Percentiles rank a stretch among this genome's conserved stretches.
Conservation (phyloP, 495 filamentous ascomycete species). For the Neurospora africana region DNA sequence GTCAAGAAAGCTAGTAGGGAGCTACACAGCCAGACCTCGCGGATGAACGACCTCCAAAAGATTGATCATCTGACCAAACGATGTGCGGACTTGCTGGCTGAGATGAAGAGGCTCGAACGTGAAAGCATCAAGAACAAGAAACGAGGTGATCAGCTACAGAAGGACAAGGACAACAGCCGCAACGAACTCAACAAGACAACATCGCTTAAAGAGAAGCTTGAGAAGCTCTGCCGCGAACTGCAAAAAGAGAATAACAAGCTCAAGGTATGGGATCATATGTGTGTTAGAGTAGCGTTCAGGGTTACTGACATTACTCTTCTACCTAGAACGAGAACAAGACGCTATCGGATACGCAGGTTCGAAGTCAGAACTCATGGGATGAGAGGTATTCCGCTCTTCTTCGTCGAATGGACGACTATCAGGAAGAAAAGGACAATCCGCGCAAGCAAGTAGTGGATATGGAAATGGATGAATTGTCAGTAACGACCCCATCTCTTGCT, state of each 20-base stretch:
- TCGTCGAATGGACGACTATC: slow-evolving; percentile 68
- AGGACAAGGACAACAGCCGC: slow-evolving; percentile 83
- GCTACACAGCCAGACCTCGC: slow-evolving; percentile 66
- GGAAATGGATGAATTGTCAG: slow-evolving; percentile 80
- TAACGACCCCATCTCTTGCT: slow-evolving; percentile 1
- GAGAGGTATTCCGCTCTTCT: slow-evolving; percentile 67
- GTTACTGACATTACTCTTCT: background rate
- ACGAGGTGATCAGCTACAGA: slow-evolving; percentile 85
- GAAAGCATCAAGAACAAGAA: slow-evolving; percentile 95
- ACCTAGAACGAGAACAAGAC: slow-evolving; percentile 81
- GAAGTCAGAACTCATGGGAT: slow-evolving; percentile 72
- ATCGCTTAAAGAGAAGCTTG: slow-evolving; percentile 83
- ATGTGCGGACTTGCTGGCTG: slow-evolving; percentile 78
- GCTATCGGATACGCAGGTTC: slow-evolving; percentile 70
- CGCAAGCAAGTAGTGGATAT: slow-evolving; percentile 63
- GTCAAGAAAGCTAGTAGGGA: slow-evolving; percentile 93
- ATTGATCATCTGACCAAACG: slow-evolving; percentile 84
- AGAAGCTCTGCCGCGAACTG: slow-evolving; percentile 85
- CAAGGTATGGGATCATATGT: slow-evolving; percentile 51
- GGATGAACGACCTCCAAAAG: slow-evolving; percentile 60
- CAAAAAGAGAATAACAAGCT: slow-evolving; percentile 95
- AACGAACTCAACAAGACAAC: slow-evolving; percentile 81
- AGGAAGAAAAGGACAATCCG: slow-evolving; percentile 66
- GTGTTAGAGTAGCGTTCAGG: background rate
- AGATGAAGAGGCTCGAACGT: slow-evolving; percentile 90